These are phyloP conservation scores for Agastache rugosa DNA, from an alignment of 257 asterid species.

Conservation along the genomic window DNA sequence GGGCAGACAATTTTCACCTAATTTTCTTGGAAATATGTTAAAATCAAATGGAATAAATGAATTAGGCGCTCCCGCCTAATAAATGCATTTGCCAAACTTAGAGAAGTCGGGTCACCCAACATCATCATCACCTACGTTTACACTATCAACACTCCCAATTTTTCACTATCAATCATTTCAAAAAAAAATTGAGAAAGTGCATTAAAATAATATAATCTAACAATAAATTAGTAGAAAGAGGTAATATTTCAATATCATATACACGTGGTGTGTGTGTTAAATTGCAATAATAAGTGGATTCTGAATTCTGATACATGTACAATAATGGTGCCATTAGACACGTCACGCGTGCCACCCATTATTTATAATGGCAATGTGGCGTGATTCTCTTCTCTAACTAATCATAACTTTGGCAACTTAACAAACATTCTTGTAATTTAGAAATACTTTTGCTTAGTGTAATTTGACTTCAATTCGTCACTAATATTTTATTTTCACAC, in stretches of 20 bases:
- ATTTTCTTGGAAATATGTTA: slow-evolving; percentile 20
- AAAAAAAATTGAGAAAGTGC: not conserved
- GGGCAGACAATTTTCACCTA: slow-evolving; percentile 28
- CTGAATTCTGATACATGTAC: not conserved
- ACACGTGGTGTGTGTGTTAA: no score
- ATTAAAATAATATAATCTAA: not conserved
- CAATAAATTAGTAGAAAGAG: not conserved
- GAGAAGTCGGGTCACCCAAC: slow-evolving; percentile 8
- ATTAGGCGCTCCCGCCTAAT: not conserved
- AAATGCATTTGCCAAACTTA: slow-evolving; percentile 10
- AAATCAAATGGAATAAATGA: not conserved
- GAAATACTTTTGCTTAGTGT: not conserved
- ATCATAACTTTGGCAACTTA: not conserved
- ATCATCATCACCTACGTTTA: not conserved
- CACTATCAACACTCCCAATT: not conserved
- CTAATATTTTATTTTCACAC: not conserved
- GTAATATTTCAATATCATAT: not conserved
- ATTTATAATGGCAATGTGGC: not conserved
- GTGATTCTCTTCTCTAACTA: not conserved
- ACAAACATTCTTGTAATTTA: not conserved
- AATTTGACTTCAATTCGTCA: not conserved
- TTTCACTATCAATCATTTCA: not conserved
- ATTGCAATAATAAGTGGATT: no score
- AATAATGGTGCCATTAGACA: not conserved
- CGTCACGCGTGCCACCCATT: not conserved